Evolutionary conservation across 345 rosid genomes (phyloP), one percentile per base, ranked within the genome.

Genomic region (Citropsis articulata): DNA sequence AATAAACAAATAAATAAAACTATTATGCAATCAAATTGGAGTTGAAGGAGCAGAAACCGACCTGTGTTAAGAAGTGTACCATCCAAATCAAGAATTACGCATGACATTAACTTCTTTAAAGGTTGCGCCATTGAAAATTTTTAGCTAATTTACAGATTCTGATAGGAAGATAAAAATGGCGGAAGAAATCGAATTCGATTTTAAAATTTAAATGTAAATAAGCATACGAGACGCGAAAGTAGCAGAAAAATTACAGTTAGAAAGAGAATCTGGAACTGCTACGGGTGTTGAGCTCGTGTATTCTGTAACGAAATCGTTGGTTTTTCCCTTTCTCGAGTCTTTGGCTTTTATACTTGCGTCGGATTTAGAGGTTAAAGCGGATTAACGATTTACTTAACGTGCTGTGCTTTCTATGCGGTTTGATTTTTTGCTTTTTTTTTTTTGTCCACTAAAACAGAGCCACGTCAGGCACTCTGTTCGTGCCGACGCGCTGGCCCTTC

Each of bases 61-160:
- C 80, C 80, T 42, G 79, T 68, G 68, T 60, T 77, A 12, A 77
- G 55, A 40, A 77, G 80, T 1, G 80, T 77, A 21, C 80, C 80
- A 3, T 77, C 80, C 80, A 77, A 69, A 69, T 77, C 80, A 59
- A 77, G 80, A 59, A 77, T 59, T 16, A 69, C 80, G 22, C 69
- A 69, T 2, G 80, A 59, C 5, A 69, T 56, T 42, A 69, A 40
- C 75, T 77, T 77, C 66, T 77, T 77, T 16, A 69, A 57, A 25
- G 67, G 59, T 21, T 21, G 48, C 9, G 71, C 50, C 19, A 53
- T 68, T 9, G 48, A 67, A 72, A 56, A 36, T 35, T 66, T 62
- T 2, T n/a, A 6, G 61, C 16, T 19, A 35, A 31, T 38, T 27
- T 13, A 22, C 7, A 50, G 67, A 55, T 73, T 60, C 14, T 4